phyloP scores from a whole-genome alignment of 179 eudicot species.

The Monotropa hypopitys region DNA sequence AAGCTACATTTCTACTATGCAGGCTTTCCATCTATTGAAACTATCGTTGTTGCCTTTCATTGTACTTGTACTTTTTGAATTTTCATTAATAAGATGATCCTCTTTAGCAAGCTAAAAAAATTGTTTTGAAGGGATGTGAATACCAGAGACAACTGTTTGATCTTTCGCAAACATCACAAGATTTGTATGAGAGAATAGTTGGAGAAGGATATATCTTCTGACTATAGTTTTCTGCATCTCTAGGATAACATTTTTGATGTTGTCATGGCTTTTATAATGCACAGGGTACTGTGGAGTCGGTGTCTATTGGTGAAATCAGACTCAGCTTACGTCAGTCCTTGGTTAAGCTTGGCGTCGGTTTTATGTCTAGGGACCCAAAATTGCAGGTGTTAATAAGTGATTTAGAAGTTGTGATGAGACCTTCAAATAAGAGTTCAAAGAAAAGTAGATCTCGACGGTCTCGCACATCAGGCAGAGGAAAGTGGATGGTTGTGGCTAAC shows the following conservation, averaged over 20 bases:
- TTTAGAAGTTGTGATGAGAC: slow-evolving; percentile 71
- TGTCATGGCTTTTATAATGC: slow-evolving; percentile 7
- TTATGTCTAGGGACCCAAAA: slow-evolving; percentile 84
- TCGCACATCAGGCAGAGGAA: slow-evolving; percentile 67
- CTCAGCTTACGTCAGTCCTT: slow-evolving; percentile 85
- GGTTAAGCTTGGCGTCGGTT: slow-evolving; percentile 83
- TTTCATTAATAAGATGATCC: background rate
- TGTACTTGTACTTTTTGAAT: slow-evolving; percentile 2
- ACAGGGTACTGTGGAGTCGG: slow-evolving; percentile 91
- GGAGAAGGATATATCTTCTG: background rate
- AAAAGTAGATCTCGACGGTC: slow-evolving; percentile 50
- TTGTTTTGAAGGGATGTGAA: background rate
- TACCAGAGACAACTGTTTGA: background rate
- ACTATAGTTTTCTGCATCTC: background rate
- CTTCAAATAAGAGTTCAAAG: slow-evolving; percentile 38
- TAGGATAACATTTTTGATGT: slow-evolving; percentile 11
- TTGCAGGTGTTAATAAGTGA: slow-evolving; percentile 68
- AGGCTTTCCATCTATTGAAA: background rate
- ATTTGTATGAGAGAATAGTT: background rate
- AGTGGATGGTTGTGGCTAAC: slow-evolving; percentile 86
- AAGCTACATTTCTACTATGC: background rate
- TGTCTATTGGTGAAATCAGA: slow-evolving; percentile 90
- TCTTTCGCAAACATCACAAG: background rate
- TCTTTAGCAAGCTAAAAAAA: background rate
- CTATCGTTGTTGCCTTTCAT: background rate